Conservation (phyloP, 495 filamentous ascomycete species). For the Aspergillus panamensis region DNA sequence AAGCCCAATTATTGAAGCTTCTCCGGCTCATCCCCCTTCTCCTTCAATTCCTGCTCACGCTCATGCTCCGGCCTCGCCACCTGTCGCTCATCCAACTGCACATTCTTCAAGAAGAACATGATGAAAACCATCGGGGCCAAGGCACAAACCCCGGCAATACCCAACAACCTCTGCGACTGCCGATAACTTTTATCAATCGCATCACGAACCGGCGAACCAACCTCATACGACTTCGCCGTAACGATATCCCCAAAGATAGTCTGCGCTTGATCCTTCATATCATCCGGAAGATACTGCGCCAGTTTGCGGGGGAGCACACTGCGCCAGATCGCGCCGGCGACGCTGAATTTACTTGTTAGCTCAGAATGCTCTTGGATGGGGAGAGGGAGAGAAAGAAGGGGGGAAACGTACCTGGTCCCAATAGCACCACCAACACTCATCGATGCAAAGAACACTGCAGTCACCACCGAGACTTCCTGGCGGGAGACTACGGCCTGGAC, state of each 20-base stretch:
- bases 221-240: constrained; percentile 20
- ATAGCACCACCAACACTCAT: constrained; percentile 28
- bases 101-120: constrained; percentile 26
- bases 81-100: constrained; percentile 18
- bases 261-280: constrained; percentile 20
- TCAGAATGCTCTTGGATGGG: too few relatives aligned
- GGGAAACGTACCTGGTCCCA: constrained; percentile 22
- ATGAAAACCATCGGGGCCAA: constrained; percentile 24
- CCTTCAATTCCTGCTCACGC: too few relatives aligned
- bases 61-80: background rate
- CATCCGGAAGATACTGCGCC: constrained; percentile 17
- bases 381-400: too few relatives aligned
- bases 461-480: constrained; percentile 27
- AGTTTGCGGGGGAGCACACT: constrained; percentile 24
- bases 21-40: too few relatives aligned
- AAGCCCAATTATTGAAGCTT: too few relatives aligned
- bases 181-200: constrained; percentile 16
- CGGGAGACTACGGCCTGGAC: constrained; percentile 22
- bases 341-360: constrained; percentile 11
- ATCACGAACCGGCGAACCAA: constrained; percentile 13
- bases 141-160: constrained; percentile 18
- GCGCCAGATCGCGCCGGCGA: constrained; percentile 30
- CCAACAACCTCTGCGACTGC: constrained; percentile 23
- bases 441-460: constrained; percentile 25
- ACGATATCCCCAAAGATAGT: constrained; percentile 25